These are phyloP conservation scores for Pugionium cornutum DNA, from an alignment of 345 rosid species.

Conservation along the genomic window DNA sequence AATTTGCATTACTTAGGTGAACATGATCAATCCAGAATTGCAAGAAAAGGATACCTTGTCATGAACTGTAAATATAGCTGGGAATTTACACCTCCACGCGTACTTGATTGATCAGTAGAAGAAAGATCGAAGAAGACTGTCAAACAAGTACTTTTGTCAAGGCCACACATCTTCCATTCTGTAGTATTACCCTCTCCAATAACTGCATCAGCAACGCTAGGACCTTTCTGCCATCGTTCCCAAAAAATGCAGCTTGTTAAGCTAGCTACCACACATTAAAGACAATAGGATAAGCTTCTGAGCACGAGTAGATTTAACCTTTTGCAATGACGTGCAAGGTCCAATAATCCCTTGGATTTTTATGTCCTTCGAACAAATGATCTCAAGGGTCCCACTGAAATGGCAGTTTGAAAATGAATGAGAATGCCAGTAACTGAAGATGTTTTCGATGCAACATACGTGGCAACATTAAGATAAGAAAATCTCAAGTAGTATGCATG, in stretches of 20 bases:
- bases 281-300: slow-evolving; percentile 4
- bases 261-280: slow-evolving; percentile 8
- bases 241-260: slow-evolving; percentile 22
- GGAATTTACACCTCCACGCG: slow-evolving; percentile 67
- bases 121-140: slow-evolving; percentile 94
- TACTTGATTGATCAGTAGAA: slow-evolving; percentile 64
- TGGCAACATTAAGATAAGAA: background rate
- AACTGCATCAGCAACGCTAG: slow-evolving; percentile 76
- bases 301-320: slow-evolving; percentile 52
- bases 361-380: slow-evolving; percentile 89
- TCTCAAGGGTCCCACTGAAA: slow-evolving; percentile 84
- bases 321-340: slow-evolving; percentile 94
- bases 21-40: slow-evolving; percentile 8
- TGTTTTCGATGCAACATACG: slow-evolving; percentile 25
- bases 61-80: slow-evolving; percentile 88
- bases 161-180: slow-evolving; percentile 98
- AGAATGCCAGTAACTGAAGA: slow-evolving; percentile 29
- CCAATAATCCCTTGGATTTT: slow-evolving; percentile 94
- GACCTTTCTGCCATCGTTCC: slow-evolving; percentile 82
- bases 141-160: slow-evolving; percentile 89
- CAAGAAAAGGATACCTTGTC: slow-evolving; percentile 60
- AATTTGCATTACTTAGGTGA: slow-evolving; percentile 22
- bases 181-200: slow-evolving; percentile 91
- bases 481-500: slow-evolving; percentile 7
- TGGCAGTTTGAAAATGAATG: slow-evolving; percentile 29